phyloP scores from a whole-genome alignment of 108 stramenopile species.

The Aurantiochytrium sp. region DNA sequence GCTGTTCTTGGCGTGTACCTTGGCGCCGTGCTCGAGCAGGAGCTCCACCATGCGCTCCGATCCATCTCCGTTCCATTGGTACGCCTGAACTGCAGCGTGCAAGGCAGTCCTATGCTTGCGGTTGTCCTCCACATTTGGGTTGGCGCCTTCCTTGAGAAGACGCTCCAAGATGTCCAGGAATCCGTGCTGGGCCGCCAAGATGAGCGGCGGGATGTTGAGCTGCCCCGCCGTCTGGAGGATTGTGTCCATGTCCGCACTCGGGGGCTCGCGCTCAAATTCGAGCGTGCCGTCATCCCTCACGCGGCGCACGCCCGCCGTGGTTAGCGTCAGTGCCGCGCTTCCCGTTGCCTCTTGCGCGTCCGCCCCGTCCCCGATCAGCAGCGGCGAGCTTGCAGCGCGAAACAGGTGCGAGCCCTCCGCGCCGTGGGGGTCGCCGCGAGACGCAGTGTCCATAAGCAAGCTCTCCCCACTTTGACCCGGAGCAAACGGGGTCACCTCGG shows the following conservation, averaged over 20 bases:
- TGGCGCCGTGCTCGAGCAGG: background rate
- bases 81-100: background rate
- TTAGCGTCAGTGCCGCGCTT: background rate
- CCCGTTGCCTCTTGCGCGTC: too few species aligned
- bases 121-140: background rate
- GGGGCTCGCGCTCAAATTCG: background rate
- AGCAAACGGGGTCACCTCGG: too few species aligned
- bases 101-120: background rate
- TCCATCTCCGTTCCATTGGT: background rate
- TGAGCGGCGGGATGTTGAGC: background rate
- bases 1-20: background rate
- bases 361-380: too few species aligned
- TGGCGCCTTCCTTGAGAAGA: background rate
- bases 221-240: background rate
- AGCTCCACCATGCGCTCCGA: constrained; percentile 20
- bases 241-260: background rate
- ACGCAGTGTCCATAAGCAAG: background rate
- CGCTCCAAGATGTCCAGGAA: background rate
- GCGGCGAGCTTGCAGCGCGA: background rate
- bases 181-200: background rate
- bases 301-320: background rate
- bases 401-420: background rate
- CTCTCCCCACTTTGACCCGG: too few species aligned
- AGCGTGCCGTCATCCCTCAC: background rate
- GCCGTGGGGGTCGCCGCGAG: background rate